phyloP scores from a whole-genome alignment of 192 early-diverging fungal genomes.

The Coemansia guatemalensis region DNA sequence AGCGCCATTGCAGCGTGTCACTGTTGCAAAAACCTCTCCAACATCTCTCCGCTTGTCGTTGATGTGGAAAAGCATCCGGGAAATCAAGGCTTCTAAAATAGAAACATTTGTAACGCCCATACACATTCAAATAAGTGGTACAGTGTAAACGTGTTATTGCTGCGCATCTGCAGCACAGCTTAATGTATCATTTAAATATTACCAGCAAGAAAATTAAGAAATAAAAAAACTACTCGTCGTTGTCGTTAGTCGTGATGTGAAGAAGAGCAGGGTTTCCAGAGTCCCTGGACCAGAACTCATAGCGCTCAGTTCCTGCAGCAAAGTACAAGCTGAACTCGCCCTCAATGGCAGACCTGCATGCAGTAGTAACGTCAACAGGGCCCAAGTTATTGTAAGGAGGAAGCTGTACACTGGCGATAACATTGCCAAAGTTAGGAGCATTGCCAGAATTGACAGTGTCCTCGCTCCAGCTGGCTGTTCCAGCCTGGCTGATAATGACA shows the following conservation, averaged over 20 bases:
- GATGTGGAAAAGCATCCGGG: too few relatives aligned
- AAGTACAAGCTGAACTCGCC: slow-evolving; percentile 35
- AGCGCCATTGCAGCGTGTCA: too few relatives aligned
- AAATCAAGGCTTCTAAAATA: too few relatives aligned
- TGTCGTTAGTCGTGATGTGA: slow-evolving; percentile 18
- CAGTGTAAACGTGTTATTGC: too few relatives aligned
- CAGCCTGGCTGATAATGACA: slow-evolving; percentile 20
- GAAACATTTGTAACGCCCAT: too few relatives aligned
- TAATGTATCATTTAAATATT: neutral
- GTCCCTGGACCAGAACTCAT: slow-evolving; percentile 47
- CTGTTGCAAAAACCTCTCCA: too few relatives aligned
- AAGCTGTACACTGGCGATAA: slow-evolving; percentile 23
- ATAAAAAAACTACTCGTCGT: neutral
- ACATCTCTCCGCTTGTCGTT: too few relatives aligned
- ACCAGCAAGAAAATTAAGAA: neutral
- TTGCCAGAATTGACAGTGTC: slow-evolving; percentile 30
- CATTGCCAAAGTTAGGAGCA: slow-evolving; percentile 18
- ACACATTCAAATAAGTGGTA: too few relatives aligned
- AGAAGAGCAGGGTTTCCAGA: slow-evolving; percentile 52
- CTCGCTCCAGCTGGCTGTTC: slow-evolving; percentile 31
- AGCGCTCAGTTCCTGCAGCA: slow-evolving; percentile 13
- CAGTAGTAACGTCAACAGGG: slow-evolving; percentile 32
- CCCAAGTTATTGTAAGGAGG: slow-evolving; percentile 25
- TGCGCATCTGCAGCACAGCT: too few relatives aligned
- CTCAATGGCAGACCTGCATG: slow-evolving; percentile 27